Base-by-base conservation (phyloP, 805 yeast species). In the Barnettozyma wickerhamii region DNA sequence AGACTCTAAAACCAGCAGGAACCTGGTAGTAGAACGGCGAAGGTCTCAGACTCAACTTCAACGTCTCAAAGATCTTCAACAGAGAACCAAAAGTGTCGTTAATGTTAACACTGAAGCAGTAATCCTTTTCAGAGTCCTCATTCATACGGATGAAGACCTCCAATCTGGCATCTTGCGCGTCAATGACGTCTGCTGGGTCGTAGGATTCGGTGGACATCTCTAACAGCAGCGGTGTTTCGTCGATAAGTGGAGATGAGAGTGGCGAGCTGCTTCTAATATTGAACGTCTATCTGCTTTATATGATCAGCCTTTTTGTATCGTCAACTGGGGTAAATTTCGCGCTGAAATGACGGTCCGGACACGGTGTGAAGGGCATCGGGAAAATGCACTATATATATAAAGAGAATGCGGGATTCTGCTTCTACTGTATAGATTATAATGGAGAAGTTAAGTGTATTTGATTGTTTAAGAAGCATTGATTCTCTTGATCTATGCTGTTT, bases 121-220 rank as follows among this genome's bases (percentile, higher is more conserved):
- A 90, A 60, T 91, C 99, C 60, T 84, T 84, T 55, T 88, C 96
- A 36, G 67, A 62, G 56, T 90, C 96, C 43, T 77, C 83, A 59
- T 86, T 88, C 74, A 91, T 79, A 45, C 99, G 83, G 49, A 93
- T 63, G 65, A 49, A 56, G n/a, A 56, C 38, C 39, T 56, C 61
- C 12, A 56, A 36, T 23, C 52, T 49, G 15, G 60, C 56, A 32
- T 55, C 57, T 23, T 50, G 44, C 4, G 48, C 56, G 13, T 52
- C 56, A 10, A 44, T 34, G 10, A 49, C 50, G 37, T 52, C 51
- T 4, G 46, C 49, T 19, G 47, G 46, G 27, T 44, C 49, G 30
- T 37, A 34, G 29, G 37, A 35, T 27, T 40, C 37, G 7, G 15
- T 12, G 23, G 43, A 35, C 43, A 40, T 40, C 5, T 21, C 23